Evolutionary conservation across 176 grass and related monocot genomes (phyloP), one percentile per base, ranked within the genome.

Genomic region (Coix lacrymajobi): DNA sequence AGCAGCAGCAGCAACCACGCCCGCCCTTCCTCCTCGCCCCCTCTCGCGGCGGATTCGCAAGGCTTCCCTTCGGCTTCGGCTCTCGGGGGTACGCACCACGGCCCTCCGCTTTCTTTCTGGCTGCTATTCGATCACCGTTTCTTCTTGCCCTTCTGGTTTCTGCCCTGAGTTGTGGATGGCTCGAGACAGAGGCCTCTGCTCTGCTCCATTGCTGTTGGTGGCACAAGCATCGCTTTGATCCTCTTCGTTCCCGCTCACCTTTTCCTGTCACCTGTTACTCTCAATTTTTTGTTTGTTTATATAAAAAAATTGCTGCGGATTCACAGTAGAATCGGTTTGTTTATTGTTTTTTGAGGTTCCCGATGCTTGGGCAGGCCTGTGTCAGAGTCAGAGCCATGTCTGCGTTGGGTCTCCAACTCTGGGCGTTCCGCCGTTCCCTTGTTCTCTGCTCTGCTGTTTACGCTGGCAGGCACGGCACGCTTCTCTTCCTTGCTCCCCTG

Each of bases 381-480:
- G 48, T 51, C 48, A 51, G 88, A 51, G 88, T 89, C 87, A 76
- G 77, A 63, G 3, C 31, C 72, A 54, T 78, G 78, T 58, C 71
- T 71, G 82, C 87, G 25, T 89, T 28, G 88, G 87, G 88, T 72
- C 20, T 85, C 88, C 72, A 81, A 77, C 79, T 58, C 77, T 29
- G 61, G 8, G 76, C 48, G 54, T 66, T 80, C 7, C n/a, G n/a
- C n/a, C n/a, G n/a, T n/a, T n/a, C n/a, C n/a, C n/a, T n/a, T n/a
- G 54, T 66, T 80, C 7, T 6, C 29, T 33, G 24, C 33, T 25
- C 26, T 16, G 17, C 71, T 54, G 33, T 25, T 49, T 38, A 11
- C 46, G 46, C 44, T 46, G 44, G 44, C 33, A 33, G 33, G 33
- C 46, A 51, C 16, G 2, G 16, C 38, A 63, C 56, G 41, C 24